Percentiles rank a stretch among this genome's conserved stretches.
Conservation (phyloP, 768 basidiomycete genomes). For the Calvatia gigantea region DNA sequence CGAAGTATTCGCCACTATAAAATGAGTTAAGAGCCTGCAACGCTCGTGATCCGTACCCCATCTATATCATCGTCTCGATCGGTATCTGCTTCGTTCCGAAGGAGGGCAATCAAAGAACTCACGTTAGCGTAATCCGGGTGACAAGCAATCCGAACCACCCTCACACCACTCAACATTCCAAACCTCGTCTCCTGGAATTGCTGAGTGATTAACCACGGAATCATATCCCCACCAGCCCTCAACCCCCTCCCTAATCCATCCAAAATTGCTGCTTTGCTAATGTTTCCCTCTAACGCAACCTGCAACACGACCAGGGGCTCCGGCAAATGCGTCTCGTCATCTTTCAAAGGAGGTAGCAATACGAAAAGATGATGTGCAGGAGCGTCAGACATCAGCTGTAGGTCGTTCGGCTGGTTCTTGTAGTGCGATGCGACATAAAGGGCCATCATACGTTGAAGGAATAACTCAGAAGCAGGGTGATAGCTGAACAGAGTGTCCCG, state of each 20-base stretch:
- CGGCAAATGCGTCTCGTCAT: slow-evolving; percentile 86
- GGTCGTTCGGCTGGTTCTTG: slow-evolving; percentile 98
- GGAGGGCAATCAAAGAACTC: slow-evolving; percentile 26
- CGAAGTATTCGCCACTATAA: slow-evolving; percentile 91
- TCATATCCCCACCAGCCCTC: slow-evolving; percentile 92
- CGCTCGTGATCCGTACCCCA: slow-evolving; percentile 95
- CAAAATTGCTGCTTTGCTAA: slow-evolving; percentile 80
- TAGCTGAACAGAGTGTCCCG: slow-evolving; percentile 96
- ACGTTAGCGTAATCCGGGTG: slow-evolving; percentile 95
- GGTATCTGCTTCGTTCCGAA: background rate
- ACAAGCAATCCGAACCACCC: slow-evolving; percentile 90
- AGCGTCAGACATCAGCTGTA: slow-evolving; percentile 96
- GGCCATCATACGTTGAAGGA: slow-evolving; percentile 98
- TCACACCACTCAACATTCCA: slow-evolving; percentile 84
- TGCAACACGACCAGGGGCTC: slow-evolving; percentile 96
- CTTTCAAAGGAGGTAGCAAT: slow-evolving; percentile 86
- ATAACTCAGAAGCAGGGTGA: slow-evolving; percentile 95
- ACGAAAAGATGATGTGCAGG: slow-evolving; percentile 98
- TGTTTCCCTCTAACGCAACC: slow-evolving; percentile 93
- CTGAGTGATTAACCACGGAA: slow-evolving; percentile 93
- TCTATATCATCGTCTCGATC: slow-evolving; percentile 41
- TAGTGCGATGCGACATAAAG: slow-evolving; percentile 97
- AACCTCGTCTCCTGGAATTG: slow-evolving; percentile 97
- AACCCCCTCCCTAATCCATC: slow-evolving; percentile 82
- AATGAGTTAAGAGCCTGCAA: slow-evolving; percentile 84